Conservation (phyloP, 2,329 filamentous ascomycete species). For the Colletotrichum liaoningense region DNA sequence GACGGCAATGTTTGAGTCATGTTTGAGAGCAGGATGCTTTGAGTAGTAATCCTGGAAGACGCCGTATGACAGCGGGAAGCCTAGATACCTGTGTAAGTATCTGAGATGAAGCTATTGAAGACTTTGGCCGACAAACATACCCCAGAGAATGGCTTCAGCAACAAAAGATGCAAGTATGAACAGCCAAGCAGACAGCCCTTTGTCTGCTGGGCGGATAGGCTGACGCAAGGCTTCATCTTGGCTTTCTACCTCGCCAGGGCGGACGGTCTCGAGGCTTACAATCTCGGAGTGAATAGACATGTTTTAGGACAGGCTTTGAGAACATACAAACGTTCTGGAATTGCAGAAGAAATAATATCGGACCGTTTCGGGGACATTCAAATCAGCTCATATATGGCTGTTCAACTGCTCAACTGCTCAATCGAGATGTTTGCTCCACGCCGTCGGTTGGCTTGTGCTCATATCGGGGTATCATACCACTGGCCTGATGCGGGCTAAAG, state of each 20-base stretch:
- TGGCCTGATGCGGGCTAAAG: not conserved
- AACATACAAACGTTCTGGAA: not conserved
- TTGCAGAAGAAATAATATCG: too few species aligned
- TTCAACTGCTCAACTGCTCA: conserved; percentile 3
- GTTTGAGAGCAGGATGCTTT: conserved; percentile 38
- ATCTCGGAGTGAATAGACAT: not conserved
- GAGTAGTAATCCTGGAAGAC: conserved; percentile 46
- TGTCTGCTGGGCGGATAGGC: not conserved
- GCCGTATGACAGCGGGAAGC: conserved; percentile 42
- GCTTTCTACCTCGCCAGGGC: not conserved
- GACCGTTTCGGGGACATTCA: not conserved
- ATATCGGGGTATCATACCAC: too few species aligned
- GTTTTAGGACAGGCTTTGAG: too few species aligned
- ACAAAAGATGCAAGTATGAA: not conserved
- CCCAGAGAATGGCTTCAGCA: conserved; percentile 11
- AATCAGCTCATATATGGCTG: not conserved
- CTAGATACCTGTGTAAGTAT: conserved; percentile 10
- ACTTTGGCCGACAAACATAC: not conserved
- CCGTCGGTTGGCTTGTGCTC: not conserved
- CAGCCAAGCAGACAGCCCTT: not conserved
- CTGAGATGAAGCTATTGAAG: fast-evolving
- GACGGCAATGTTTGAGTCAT: conserved; percentile 39
- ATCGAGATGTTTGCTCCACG: not conserved
- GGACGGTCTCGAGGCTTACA: not conserved
- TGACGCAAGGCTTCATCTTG: not conserved